Base-by-base conservation (phyloP, 495 filamentous ascomycete species). In the Astrothelium macrocarpum region DNA sequence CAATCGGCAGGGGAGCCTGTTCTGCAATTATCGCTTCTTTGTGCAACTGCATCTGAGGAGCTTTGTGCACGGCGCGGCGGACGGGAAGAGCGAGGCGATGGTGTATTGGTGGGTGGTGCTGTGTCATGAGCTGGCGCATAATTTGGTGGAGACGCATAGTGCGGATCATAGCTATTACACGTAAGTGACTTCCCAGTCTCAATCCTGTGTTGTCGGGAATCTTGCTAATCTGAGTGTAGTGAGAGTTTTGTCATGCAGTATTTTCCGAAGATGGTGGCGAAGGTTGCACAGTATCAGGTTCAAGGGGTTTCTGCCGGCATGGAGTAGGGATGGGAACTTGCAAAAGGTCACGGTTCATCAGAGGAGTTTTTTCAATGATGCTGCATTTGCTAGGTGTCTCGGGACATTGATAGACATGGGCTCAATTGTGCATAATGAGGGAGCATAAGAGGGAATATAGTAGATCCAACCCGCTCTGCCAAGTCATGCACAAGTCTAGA, bases 61-160 rank as follows among this genome's bases (percentile, higher is more conserved):
- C 36, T 26, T 11, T 20, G 71, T 73, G 7, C 34, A 67, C 25
- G 43, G 26, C 0, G 20, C 43, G 2, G 23, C 43, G 3, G 67
- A 68, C 53, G 69, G 64, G 71, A 81, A 72, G 71, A 79, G 79
- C 4, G 85, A 91, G 43, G 90, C 91, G 1, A 72, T 86, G 39
- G 81, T 87, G 9, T 96, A 92, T 77, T 98, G 94, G 94, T 96
- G 87, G 82, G 86, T 96, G 53, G 88, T 89, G 16, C 70, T 96
- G 64, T 91, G 90, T 58, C 94, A 98, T 74, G 94, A 98, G 76
- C 73, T 98, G 68, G 92, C 95, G 58, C 94, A 98, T 74, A 97
- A 97, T 71, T 73, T 98, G 34, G 89, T 96, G 14, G 77, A 75
- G 25, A 84, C 85, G 60, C 91, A 96, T 75, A 88, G 86, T 71